Percentiles rank a stretch among this genome's conserved stretches.
Conservation (phyloP, 306 rosid species). For the Phaseolus lunatus region DNA sequence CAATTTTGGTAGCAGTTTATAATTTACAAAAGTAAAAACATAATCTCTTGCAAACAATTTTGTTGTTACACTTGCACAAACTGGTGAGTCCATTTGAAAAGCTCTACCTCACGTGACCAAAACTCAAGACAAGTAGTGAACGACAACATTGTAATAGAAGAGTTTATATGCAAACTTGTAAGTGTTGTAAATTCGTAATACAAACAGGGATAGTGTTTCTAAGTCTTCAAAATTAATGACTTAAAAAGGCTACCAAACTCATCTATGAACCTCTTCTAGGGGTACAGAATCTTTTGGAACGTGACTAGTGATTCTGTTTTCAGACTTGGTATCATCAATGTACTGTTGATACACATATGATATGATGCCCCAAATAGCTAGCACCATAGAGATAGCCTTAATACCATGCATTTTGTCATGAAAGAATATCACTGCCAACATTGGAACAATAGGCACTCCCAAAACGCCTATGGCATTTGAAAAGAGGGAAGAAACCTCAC, state of each 20-base stretch:
- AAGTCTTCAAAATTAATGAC: neutral
- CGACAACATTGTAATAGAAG: no score
- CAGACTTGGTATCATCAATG: slow-evolving; percentile 32
- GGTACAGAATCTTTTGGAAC: slow-evolving; percentile 14
- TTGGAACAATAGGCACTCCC: slow-evolving; percentile 47
- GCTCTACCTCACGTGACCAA: no score
- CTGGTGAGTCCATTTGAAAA: no score
- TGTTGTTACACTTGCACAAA: no score
- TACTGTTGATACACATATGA: slow-evolving; percentile 51
- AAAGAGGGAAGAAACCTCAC: slow-evolving; percentile 46
- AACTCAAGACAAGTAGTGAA: no score
- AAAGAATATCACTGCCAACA: slow-evolving; percentile 45
- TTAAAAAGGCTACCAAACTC: slow-evolving; percentile 1
- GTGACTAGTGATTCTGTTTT: neutral
- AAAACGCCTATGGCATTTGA: slow-evolving; percentile 46
- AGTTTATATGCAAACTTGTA: neutral
- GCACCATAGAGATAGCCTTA: slow-evolving; percentile 47
- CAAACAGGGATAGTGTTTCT: neutral
- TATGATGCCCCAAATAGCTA: slow-evolving; percentile 47
- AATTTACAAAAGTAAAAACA: no score
- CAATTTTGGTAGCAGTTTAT: no score
- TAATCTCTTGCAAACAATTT: no score
- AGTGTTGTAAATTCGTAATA: neutral
- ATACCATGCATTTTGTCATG: slow-evolving; percentile 48
- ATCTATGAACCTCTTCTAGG: slow-evolving; percentile 23